Base-by-base conservation (phyloP, 208 protist genomes). In the Leishmania tarentolae region DNA sequence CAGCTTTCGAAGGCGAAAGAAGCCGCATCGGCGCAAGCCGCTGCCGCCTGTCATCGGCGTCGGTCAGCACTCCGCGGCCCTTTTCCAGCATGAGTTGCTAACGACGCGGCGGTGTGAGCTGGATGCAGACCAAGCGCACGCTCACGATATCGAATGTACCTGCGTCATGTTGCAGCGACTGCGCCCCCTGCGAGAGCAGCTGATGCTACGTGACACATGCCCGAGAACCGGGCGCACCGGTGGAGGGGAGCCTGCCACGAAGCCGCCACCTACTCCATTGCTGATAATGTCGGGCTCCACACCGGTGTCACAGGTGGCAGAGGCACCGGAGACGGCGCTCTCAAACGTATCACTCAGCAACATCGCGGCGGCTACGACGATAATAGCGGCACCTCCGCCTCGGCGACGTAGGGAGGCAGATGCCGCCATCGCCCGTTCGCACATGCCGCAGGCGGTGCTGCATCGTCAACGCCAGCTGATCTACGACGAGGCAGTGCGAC, bases 1-100 rank as follows among this genome's bases (percentile, higher is more conserved):
- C 9, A 28, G 8, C 4, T 37, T 70, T 37, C 35, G 21, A 11
- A 24, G 3, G 35, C 7, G 24, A 19, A 78, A 56, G 59, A 47
- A 19, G 1, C 6, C 5, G 50, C 68, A 53, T 19, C 56, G 76
- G 59, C 83, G 72, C 37, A 78, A 76, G 56, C 81, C 88, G 28
- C 82, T 93, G 59, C 86, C 88, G 56, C 88, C 88, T 28, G 83
- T 79, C 37, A 77, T 75, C 40, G 92, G 90, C 19, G 90, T 95
- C 5, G 90, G 90, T 37, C 86, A 92, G 46, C 83, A 84, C 70
- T 79, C 90, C 15, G 80, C 84, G 28, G 76, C 76, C 19, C 65
- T 85, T 40, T 72, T 90, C 53, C 85, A 90, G 42, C 79, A 87
- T 8, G 83, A 86, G 31, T 56, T 93, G 17, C 69, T 90, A 1